Percentiles rank a stretch among this genome's conserved stretches.
These are phyloP conservation scores for Teratosphaeria pseudoeucalypti DNA, from an alignment of 2,329 filamentous ascomycete species.

Conservation along the genomic window DNA sequence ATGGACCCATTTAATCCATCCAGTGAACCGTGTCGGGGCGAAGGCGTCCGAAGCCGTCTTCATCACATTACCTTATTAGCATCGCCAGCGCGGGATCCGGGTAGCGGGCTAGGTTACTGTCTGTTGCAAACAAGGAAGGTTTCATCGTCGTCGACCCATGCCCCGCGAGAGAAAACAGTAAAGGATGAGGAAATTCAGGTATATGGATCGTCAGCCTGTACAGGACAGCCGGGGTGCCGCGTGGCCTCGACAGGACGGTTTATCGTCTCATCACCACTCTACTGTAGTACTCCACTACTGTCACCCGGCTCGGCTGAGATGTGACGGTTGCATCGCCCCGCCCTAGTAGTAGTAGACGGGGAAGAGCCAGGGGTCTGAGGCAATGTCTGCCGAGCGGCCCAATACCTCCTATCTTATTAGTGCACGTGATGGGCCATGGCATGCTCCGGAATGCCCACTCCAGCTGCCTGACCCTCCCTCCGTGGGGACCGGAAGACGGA, in stretches of 20 bases:
- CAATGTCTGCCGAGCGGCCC: not conserved
- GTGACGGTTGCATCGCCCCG: not conserved
- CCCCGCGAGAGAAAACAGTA: not conserved
- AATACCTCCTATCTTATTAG: too few relatives aligned
- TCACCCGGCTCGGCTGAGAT: not conserved
- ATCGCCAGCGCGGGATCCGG: not conserved
- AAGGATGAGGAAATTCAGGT: not conserved
- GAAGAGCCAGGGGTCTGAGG: not conserved
- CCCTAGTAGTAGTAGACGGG: not conserved
- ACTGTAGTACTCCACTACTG: too few relatives aligned
- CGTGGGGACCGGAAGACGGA: not conserved
- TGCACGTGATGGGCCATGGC: not conserved
- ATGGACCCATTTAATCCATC: not conserved
- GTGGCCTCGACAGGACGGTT: not conserved
- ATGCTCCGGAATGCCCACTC: too few relatives aligned
- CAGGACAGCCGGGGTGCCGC: not conserved
- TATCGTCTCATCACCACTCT: not conserved
- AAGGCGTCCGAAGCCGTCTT: not conserved
- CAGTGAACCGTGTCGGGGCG: not conserved
- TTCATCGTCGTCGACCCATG: not conserved
- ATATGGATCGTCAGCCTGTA: not conserved
- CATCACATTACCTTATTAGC: not conserved
- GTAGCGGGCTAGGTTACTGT: not conserved
- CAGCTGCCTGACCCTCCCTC: too few relatives aligned
- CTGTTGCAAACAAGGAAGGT: not conserved